Base-by-base conservation (phyloP, 768 basidiomycete species). In the Dioszegia aurantiaca region DNA sequence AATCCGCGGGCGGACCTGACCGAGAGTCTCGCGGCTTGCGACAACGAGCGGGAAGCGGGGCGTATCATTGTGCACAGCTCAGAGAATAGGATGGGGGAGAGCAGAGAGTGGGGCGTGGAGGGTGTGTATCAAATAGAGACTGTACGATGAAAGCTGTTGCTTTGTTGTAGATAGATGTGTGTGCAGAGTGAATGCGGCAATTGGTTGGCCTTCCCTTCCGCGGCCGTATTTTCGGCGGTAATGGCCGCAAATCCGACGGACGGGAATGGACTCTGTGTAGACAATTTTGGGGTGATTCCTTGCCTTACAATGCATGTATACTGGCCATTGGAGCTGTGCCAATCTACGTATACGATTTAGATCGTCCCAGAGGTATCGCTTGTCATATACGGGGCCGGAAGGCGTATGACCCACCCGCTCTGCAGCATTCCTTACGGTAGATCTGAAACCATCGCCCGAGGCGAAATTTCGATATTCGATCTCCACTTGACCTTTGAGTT, bases 41-140 rank as follows among this genome's bases (percentile, higher is more conserved):
- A 16, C 6, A 53, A 26, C 14, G 51, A 24, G 39, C 51, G 51
- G 26, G 51, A n/a, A 40, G 51, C 37, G 36, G 51, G 37, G 27
- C 51, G 51, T n/a, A 53, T 53, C 51, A 53, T 53, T 24, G n/a
- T n/a, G n/a, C n/a, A n/a, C n/a, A n/a, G n/a, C 23, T 40, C 23
- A 30, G 8, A 21, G 33, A n/a, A 36, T 17, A 2, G 14, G 30
- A n/a, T 4, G 17, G 19, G 30, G 48, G 4, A 36, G 49, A 31
- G 33, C 5, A 6, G 49, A 39, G 49, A 30, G 11, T 5, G 27
- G 36, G 24, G 19, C 9, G 21, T 8, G 40, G 5, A 21, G 17
- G 40, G 21, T 8, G 9, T 17, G 40, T 10, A 33, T n/a, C n/a
- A 33, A 33, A 6, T 6, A 10, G 43, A 44, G 43, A 2, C 11